These are phyloP conservation scores for Soucietia sequanensis DNA, from an alignment of 805 yeast genomes.

Conservation along the genomic window DNA sequence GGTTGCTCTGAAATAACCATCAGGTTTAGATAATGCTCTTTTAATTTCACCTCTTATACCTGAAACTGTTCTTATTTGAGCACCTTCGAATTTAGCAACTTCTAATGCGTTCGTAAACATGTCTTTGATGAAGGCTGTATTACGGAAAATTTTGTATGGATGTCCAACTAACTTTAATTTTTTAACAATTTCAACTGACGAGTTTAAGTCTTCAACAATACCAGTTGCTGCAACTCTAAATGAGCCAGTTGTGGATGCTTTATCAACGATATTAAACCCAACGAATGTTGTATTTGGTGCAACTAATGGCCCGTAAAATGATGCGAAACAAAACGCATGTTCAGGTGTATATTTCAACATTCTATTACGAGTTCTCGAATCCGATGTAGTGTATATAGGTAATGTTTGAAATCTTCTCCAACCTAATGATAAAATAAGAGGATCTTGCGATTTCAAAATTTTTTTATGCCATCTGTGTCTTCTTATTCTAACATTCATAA, in stretches of 20 bases:
- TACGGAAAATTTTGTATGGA: conserved; percentile 89
- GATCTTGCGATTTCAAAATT: conserved; percentile 93
- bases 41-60: conserved; percentile 98
- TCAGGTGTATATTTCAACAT: conserved; percentile 98
- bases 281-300: conserved; percentile 98
- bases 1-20: conserved; percentile 93
- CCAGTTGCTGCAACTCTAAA: conserved; percentile 98
- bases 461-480: conserved; percentile 99
- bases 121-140: conserved; percentile 95
- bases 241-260: conserved; percentile 78
- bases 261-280: conserved; percentile 87
- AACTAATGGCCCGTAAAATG: conserved; percentile 95
- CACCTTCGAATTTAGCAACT: conserved; percentile 98
- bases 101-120: conserved; percentile 93
- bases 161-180: conserved; percentile 93
- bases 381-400: conserved; percentile 94
- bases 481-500: conserved; percentile 89
- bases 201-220: conserved; percentile 88
- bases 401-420: conserved; percentile 98
- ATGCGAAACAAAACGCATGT: conserved; percentile 93
- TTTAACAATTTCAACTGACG: conserved; percentile 88
- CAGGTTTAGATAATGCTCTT: conserved; percentile 90
- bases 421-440: conserved; percentile 87
- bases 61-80: conserved; percentile 91
- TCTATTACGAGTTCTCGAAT: conserved; percentile 95